Base-by-base conservation (phyloP, 306 rosid genomes). In the Astragalus glycyphyllos region DNA sequence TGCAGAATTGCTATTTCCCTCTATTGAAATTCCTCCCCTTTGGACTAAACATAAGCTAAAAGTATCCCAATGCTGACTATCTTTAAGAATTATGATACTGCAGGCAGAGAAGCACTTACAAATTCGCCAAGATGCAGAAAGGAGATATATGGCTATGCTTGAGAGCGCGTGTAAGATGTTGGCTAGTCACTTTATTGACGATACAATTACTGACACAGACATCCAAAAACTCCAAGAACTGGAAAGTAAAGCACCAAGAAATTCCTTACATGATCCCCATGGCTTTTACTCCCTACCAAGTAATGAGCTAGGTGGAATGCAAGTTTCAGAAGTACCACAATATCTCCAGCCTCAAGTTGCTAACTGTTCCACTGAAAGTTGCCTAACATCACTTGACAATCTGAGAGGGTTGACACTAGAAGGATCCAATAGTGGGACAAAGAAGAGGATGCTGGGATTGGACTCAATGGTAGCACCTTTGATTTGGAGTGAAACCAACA, bases 91-190 rank as follows among this genome's bases (percentile, higher is more conserved):
- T 55, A 41, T 45, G 73, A 51, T 56, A 61, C 53, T 72, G 82
- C 81, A 94, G 99, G 99, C 99, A 34, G 99, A 94, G 85, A 94
- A 91, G 86, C 99, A 91, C 84, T 78, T 94, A 84, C 96, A 79
- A 81, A 90, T 94, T 83, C 92, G 99, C 67, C 95, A 94, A 84
- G 93, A 85, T 61, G 99, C 99, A 6, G 99, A 94, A 48, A 76
- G 80, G 51, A 84, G 90, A 57, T 94, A 94, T 54, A 91, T 91
- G 86, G 87, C 86, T 59, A 90, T 91, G 96, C 92, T 94, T 57
- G 99, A 94, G 84, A 86, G 92, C 83, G 95, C 99, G 15, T 94
- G 99, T 67, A 91, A 89, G 81, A 89, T 94, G 96, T 90, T 94
- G 49, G 99, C 97, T 0, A 92, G 89, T 74, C 96, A 90, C 51